Base-by-base conservation (phyloP, 2,329 filamentous ascomycete genomes). In the Claviceps pazoutovae region DNA sequence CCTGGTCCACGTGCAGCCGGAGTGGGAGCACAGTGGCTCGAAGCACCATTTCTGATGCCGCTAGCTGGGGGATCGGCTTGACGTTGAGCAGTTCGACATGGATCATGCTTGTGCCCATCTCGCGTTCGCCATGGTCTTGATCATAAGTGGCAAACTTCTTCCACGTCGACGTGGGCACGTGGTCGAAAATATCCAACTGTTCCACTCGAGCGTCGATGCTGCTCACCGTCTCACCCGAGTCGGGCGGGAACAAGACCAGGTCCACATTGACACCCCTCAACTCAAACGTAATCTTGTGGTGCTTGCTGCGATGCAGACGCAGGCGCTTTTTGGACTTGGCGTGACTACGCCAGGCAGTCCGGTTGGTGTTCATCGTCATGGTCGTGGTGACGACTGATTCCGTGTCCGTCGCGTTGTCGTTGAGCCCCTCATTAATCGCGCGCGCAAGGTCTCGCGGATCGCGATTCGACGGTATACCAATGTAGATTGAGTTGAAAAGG, bases 401-500 rank as follows among this genome's bases (percentile, higher is more conserved):
- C 0, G 90, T 95, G 62, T 97, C 93, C 39, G 87, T 95, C 4
- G 76, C 79, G 52, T 85, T 78, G 60, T 97, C 91, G 57, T 95
- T 87, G 47, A 97, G 78, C 38, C 91, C 82, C 53, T 85, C 82
- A 62, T 96, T 95, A 67, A 98, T 95, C 41, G 86, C 86, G 46
- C 81, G 79, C 4, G 87, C 76, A 9, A 97, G 75, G 34, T 95
- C 88, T 50, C 80, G 80, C 5, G 89, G 88, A 59, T 97, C 91
- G 53, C 84, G 81, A 59, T 90, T 93, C 11, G 86, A 78, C 0
- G 91, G 86, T 17, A 98, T 86, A 14, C 87, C 89, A 59, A 98
- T 96, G 70, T 96, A 98, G 51, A 98, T 95, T 0, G 93, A 98
- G 64, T 98, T 97, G 75, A 98, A 98, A 16, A 98, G 74, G 59